Evolutionary conservation across 768 basidiomycete genomes (phyloP).

Genomic region (Lactarius vividus): DNA sequence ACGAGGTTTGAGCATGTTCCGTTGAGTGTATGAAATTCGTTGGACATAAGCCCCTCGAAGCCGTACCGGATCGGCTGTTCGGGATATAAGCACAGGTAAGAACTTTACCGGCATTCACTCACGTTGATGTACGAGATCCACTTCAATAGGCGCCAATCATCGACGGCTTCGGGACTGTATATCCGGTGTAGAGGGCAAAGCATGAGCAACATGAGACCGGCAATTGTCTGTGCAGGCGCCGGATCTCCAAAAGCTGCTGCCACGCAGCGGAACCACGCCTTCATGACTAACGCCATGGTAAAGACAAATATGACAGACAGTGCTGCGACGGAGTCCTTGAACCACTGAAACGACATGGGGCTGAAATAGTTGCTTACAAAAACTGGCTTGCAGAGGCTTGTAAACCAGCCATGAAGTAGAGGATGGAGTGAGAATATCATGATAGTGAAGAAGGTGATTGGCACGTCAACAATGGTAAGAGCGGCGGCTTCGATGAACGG

Average conservation of each 20-base stretch:
- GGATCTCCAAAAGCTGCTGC: constrained; percentile 58
- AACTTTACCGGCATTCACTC: constrained; percentile 24
- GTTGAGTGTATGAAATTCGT: constrained; percentile 74
- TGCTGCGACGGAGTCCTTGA: constrained; percentile 37
- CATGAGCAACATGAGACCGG: constrained; percentile 49
- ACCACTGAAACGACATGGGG: not conserved
- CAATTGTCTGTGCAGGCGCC: constrained; percentile 60
- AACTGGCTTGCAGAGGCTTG: constrained; percentile 57
- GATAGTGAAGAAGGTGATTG: constrained; percentile 51
- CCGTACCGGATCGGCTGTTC: constrained; percentile 62
- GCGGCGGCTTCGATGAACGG: constrained; percentile 55
- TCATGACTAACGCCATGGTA: constrained; percentile 61
- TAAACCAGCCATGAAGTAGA: constrained; percentile 63
- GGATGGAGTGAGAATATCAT: constrained; percentile 45
- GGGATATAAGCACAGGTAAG: constrained; percentile 31
- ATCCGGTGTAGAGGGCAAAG: constrained; percentile 71
- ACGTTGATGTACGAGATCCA: constrained; percentile 75
- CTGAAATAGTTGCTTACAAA: constrained; percentile 47
- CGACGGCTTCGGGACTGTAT: constrained; percentile 60
- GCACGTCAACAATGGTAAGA: constrained; percentile 60
- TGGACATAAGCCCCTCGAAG: constrained; percentile 73
- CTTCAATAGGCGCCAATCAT: constrained; percentile 84
- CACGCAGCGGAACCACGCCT: constrained; percentile 69
- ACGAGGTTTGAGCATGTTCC: constrained; percentile 59
- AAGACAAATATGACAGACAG: constrained; percentile 58